A percentile compares a stretch with the other conserved stretches of the same genome.
phyloP scores from a whole-genome alignment of 1,284 basidiomycete genomes.

The Limonomyces culmigenus region DNA sequence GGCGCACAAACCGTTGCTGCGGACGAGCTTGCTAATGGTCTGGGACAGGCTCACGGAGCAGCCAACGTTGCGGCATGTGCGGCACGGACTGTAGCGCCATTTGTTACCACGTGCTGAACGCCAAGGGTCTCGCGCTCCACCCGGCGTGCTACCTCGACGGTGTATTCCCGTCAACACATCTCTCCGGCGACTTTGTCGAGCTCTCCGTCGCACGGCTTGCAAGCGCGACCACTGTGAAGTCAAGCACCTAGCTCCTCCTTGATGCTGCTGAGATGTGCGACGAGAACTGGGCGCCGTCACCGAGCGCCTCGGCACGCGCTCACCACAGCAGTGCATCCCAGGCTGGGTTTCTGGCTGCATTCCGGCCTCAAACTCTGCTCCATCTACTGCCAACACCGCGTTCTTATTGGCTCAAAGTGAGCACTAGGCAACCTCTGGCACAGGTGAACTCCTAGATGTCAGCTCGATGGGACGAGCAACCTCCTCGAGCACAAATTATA shows the following conservation, averaged over 20 bases:
- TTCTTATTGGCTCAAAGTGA: too few species aligned
- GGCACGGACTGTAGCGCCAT: constrained; percentile 81
- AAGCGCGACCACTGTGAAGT: constrained; percentile 72
- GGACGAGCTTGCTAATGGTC: constrained; percentile 34
- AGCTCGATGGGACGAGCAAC: too few species aligned
- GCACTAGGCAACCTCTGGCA: too few species aligned
- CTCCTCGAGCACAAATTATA: too few species aligned
- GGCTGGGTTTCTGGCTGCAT: too few species aligned
- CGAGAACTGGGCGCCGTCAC: constrained; percentile 90
- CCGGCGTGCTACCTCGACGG: constrained; percentile 89
- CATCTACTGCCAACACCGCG: too few species aligned
- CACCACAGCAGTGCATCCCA: constrained; percentile 90
- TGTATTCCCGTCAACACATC: constrained; percentile 92
- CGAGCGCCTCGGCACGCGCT: constrained; percentile 82
- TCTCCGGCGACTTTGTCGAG: constrained; percentile 94
- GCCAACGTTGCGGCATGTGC: constrained; percentile 80
- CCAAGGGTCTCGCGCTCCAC: constrained; percentile 83
- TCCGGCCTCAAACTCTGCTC: too few species aligned
- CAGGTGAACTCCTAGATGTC: too few species aligned
- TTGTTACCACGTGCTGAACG: constrained; percentile 88
- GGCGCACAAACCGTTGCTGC: constrained; percentile 51
- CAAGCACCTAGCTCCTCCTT: constrained; percentile 75
- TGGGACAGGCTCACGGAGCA: constrained; percentile 17
- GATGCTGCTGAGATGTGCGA: constrained; percentile 98
- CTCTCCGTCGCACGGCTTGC: constrained; percentile 27